phyloP scores from a whole-genome alignment of 2,329 filamentous ascomycete genomes.

The Dactylellina haptotyla region DNA sequence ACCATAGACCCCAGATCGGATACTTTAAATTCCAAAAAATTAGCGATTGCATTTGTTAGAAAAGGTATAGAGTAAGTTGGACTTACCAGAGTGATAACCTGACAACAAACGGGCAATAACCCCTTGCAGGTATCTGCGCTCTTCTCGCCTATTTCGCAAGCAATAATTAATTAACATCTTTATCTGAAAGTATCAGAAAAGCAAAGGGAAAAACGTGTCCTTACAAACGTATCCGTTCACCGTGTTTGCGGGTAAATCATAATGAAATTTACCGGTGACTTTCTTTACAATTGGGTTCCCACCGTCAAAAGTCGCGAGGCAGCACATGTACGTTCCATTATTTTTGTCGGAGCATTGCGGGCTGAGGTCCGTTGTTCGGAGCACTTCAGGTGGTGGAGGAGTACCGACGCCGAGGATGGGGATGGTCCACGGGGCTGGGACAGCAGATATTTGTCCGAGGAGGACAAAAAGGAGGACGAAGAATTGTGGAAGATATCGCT shows the following conservation, averaged over 20 bases:
- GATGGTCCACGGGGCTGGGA: not conserved
- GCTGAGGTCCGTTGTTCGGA: not conserved
- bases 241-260: constrained; percentile 21
- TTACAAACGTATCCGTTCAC: constrained; percentile 27
- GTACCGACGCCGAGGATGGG: constrained; percentile 19
- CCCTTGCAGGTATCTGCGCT: not conserved
- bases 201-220: not conserved
- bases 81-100: constrained; percentile 13
- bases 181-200: not conserved
- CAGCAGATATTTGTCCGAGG: not conserved
- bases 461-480: constrained; percentile 3
- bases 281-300: not conserved
- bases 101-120: constrained; percentile 7
- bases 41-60: not conserved
- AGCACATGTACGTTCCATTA: constrained; percentile 20
- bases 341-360: constrained; percentile 19
- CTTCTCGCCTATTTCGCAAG: not conserved
- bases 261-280: not conserved
- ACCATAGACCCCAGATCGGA: not conserved
- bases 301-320: constrained; percentile 11
- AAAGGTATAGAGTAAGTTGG: not conserved
- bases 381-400: not conserved
- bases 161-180: not conserved
- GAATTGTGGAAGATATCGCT: no score
- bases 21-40: not conserved